Base-by-base conservation (phyloP, 2,329 filamentous ascomycete species). In the Xylariaceae sp. region DNA sequence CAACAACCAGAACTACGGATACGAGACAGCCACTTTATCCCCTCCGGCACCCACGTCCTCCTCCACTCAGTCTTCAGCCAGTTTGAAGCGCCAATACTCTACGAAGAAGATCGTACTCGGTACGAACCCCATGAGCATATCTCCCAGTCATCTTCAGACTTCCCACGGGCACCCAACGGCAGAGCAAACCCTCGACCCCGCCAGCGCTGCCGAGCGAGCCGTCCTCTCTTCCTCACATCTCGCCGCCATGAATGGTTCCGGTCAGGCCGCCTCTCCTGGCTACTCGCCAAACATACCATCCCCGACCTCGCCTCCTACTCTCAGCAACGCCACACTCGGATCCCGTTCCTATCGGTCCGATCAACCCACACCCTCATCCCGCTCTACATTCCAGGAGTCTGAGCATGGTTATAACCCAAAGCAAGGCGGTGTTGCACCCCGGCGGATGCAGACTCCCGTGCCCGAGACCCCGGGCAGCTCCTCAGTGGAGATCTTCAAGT, bases 401-500 rank as follows among this genome's bases (percentile, higher is more conserved):
- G 80, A 81, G 12, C 67, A 71, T 48, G 54, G 62, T 32, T 70
- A 72, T 58, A 70, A 60, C 56, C 71, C 71, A 51, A 67, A 65
- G 4, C 22, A 27, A 7, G 22, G 22, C 22, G 22, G 22, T 27
- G 61, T 68, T 3, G 73, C 73, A 4, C 78, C 78, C n/a, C 75
- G 81, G 49, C 73, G 82, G 42, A 75, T 78, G 57, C 81, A 82
- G 64, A 85, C 81, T 1, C 82, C 82, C 1, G 80, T 78, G 2
- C 79, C 80, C 17, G 81, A 85, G 55, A 83, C 81, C 1, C 79
- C 81, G 1, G 76, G 73, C 22, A 75, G 74, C 62, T 78, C 78
- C 52, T 82, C 81, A 1, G 91, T 96, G 52, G 94, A 99, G 69
- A 96, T 99, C 52, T 97, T 97, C 83, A 99, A 99, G 69, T 95